phyloP scores from a whole-genome alignment of 192 early-diverging fungal genomes.

The Coemansia sp. region DNA sequence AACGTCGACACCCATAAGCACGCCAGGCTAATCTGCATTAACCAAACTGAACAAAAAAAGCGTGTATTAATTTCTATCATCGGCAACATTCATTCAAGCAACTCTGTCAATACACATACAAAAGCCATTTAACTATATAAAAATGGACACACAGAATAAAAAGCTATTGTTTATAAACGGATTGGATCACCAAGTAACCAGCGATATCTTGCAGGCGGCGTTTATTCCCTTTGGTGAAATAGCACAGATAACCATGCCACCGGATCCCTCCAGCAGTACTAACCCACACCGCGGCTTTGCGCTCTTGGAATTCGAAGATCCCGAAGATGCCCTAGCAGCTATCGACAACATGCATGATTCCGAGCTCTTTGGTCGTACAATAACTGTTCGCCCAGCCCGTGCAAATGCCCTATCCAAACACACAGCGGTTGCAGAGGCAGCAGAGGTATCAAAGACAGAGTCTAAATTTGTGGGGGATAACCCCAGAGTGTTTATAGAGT shows the following conservation, averaged over 20 bases:
- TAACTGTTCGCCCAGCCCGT: constrained; percentile 84
- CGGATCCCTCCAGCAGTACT: constrained; percentile 72
- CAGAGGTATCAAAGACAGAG: constrained; percentile 17
- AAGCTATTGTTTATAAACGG: constrained; percentile 60
- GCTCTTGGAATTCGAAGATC: constrained; percentile 88
- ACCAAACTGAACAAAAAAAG: too few species aligned
- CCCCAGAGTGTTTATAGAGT: constrained; percentile 29
- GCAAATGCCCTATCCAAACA: constrained; percentile 34
- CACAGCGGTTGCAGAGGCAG: neutral
- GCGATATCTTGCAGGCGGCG: constrained; percentile 74
- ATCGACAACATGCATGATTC: constrained; percentile 91
- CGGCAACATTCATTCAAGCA: too few species aligned
- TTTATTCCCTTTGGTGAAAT: constrained; percentile 98
- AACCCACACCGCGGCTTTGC: constrained; percentile 90
- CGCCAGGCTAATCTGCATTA: too few species aligned
- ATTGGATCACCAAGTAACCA: constrained; percentile 74
- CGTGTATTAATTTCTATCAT: too few species aligned
- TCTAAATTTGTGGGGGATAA: neutral
- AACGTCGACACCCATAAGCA: too few species aligned
- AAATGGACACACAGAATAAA: constrained; percentile 31
- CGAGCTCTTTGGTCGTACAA: constrained; percentile 84
- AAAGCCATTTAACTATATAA: too few species aligned
- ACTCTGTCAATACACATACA: too few species aligned
- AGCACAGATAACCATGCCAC: constrained; percentile 78
- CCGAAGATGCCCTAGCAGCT: constrained; percentile 81